These are phyloP conservation scores for Sporisorium scitamineum DNA, from an alignment of 1,284 basidiomycete species.

Conservation along the genomic window DNA sequence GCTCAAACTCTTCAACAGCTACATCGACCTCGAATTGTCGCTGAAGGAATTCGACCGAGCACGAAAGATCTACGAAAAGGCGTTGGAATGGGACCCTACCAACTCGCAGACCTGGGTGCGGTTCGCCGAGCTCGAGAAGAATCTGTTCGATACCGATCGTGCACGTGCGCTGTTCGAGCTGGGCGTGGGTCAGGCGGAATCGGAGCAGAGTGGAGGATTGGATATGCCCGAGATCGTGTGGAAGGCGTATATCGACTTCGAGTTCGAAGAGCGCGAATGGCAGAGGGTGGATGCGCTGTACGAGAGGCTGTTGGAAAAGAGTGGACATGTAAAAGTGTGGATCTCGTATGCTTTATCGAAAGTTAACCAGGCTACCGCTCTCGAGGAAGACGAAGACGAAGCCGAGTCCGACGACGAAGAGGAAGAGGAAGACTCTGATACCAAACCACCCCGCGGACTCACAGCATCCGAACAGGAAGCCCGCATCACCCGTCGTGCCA, in stretches of 20 bases:
- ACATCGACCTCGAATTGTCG: conserved; percentile 65
- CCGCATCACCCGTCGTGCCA: conserved; percentile 72
- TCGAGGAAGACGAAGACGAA: conserved; percentile 77
- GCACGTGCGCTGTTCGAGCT: conserved; percentile 96
- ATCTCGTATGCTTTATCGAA: conserved; percentile 71
- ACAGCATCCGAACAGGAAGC: conserved; percentile 41
- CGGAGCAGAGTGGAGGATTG: conserved; percentile 73
- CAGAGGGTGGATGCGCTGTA: conserved; percentile 86
- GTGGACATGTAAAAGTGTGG: conserved; percentile 86
- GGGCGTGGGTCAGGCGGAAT: conserved; percentile 80
- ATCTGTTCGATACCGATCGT: conserved; percentile 89
- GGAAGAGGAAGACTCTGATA: conserved; percentile 71
- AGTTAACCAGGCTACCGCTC: conserved; percentile 74
- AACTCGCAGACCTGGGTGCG: conserved; percentile 81
- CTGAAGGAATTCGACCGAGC: conserved; percentile 89
- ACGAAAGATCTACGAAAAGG: conserved; percentile 91
- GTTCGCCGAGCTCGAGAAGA: conserved; percentile 93
- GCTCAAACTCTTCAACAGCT: conserved; percentile 73
- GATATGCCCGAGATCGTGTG: conserved; percentile 94
- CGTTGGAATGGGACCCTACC: conserved; percentile 72
- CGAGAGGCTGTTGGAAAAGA: conserved; percentile 85
- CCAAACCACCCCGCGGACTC: conserved; percentile 35
- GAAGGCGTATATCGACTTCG: conserved; percentile 93
- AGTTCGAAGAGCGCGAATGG: conserved; percentile 92
- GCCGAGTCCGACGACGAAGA: conserved; percentile 78